Evolutionary conservation across 768 basidiomycete species (phyloP), one percentile per base, ranked within the genome.

Genomic region (Asterophora parasitica): DNA sequence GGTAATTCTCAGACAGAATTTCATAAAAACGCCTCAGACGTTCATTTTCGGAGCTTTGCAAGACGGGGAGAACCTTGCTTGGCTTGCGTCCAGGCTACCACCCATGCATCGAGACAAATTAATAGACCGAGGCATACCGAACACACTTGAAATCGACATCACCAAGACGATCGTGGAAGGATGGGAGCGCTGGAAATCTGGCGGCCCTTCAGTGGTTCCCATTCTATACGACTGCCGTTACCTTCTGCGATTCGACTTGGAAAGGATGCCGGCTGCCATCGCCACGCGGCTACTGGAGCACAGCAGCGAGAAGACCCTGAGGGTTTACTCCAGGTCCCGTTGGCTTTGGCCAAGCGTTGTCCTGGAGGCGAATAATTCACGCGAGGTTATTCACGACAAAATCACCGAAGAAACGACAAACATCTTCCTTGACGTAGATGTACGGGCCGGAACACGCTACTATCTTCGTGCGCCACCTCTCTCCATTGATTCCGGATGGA

Each of bases 201-300:
- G 36, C 17, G 61, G 41, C 8, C 48, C 56, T 31, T 46, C 56
- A 2, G 48, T 46, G 8, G 38, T 73, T 11, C 65, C 75, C 17
- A 41, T 82, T 10, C 64, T 88, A 23, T 88, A 78, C 58, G 87
- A 90, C 60, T 71, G 72, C 54, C 81, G 88, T 5, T 90, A 85
- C 61, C 55, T 79, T 3, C 42, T 89, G 35, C 58, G 56, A 15
- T 69, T 87, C 53, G 50, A 76, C 48, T 56, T 78, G 11, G 53
- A 55, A 28, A 65, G 56, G 34, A 70, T 82, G 16, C 81, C 82
- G 1, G 16, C 46, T 1, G 38, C 61, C 7, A 30, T 84, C 3
- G 48, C 56, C n/a, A 44, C 50, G 15, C 56, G 55, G 28, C 44
- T 79, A 32, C 16, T 52, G 5, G 41, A 56, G 13, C 32, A 49